Base-by-base conservation (phyloP, 208 protist genomes). In the Zelonia costaricensis region DNA sequence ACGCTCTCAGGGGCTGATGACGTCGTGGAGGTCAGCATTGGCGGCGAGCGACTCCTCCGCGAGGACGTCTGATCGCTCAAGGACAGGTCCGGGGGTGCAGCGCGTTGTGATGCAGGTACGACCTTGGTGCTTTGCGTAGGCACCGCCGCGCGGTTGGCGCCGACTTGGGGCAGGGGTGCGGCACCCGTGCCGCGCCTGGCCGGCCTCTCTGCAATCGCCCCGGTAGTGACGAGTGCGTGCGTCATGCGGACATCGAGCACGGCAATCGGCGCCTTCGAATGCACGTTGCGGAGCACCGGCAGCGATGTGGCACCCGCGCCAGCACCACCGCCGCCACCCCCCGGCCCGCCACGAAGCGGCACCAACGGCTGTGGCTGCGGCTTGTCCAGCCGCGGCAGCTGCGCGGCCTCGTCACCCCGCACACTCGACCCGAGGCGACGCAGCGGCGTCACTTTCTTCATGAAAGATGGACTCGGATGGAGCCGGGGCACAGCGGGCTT, bases 231-330 rank as follows among this genome's bases (percentile, higher is more conserved):
- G 8, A 54, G 30, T 4, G 63, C 22, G 18, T 62, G 45, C 13
- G 38, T 30, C 48, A 71, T 58, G 48, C 56, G 49, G 22, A 71
- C 49, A 9, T 58, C 56, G 2, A 40, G 20, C 12, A 63, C 47
- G 7, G 46, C 63, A 22, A 59, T 64, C 13, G 64, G 64, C 16
- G 48, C 64, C 6, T 45, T 38, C 8, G 48, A 60, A 18, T 45
- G 44, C 0, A 44, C 55, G 18, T 52, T 63, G 25, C 35, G 12
- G 16, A 45, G 4, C 5, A 49, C 20, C 3, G 33, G 42, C 16
- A 3, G 22, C 4, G 43, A 35, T 1, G 33, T 20, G 1, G 49
- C 35, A 0, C 20, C 33, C n/a, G 3, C 20, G 10, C 8, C 35
- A 2, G 20, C 33, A 38, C 8, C 33, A 38, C 8, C 8, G 33